Percentiles rank a stretch among this genome's conserved stretches.
Evolutionary conservation across 2,329 filamentous ascomycete species (phyloP).

Genomic region (Diaporthe longicolla): DNA sequence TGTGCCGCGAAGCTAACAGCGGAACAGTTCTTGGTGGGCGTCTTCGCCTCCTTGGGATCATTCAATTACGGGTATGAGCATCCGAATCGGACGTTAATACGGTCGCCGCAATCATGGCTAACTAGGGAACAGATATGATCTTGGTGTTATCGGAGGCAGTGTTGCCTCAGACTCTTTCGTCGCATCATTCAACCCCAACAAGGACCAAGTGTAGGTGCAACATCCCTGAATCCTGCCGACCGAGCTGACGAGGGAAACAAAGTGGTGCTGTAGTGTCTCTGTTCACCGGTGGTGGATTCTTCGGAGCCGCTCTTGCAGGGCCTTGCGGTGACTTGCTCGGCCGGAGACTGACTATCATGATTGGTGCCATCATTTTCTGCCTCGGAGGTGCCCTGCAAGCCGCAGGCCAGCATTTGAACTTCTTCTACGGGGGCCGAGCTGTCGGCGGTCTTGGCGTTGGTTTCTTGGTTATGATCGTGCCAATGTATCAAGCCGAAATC

Average conservation of each 20-base stretch:
- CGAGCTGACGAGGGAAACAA: not conserved
- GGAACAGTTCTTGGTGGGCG: constrained; percentile 14
- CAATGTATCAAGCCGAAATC: constrained; percentile 20
- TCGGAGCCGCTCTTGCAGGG: constrained; percentile 1
- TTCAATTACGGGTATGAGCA: constrained; percentile 17
- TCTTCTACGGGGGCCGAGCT: not conserved
- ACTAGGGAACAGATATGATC: constrained; percentile 1
- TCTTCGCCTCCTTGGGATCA: not conserved
- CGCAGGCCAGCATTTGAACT: constrained; percentile 10
- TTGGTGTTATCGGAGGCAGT: constrained; percentile 15
- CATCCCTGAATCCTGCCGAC: not conserved
- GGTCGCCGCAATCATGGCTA: not conserved
- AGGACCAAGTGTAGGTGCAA: constrained; percentile 3
- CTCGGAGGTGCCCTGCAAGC: constrained; percentile 13
- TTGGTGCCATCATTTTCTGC: constrained; percentile 8
- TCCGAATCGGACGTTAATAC: too few relatives aligned
- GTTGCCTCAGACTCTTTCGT: constrained; percentile 10
- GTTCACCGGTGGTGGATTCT: constrained; percentile 13
- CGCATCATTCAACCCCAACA: constrained; percentile 2
- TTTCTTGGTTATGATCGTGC: constrained; percentile 28
- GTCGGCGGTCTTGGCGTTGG: constrained; percentile 7
- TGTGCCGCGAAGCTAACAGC: not conserved
- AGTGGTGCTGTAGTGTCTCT: constrained; percentile 22
- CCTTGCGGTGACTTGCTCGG: constrained; percentile 12
- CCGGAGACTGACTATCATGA: constrained; percentile 13